Base-by-base conservation (phyloP, 179 eudicot genomes). In the Silene noctiflora region DNA sequence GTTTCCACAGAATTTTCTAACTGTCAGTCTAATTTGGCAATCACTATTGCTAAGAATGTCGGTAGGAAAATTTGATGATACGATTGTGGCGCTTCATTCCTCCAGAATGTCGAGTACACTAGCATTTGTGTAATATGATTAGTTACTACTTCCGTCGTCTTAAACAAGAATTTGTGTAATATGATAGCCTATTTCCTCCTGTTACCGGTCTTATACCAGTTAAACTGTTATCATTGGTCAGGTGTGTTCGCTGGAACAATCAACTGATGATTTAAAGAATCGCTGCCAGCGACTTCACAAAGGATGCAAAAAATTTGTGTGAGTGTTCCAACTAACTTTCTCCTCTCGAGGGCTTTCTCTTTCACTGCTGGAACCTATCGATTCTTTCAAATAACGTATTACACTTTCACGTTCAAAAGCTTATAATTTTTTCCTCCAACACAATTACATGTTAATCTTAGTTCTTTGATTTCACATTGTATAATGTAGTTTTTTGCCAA, bases 271-370 rank as follows among this genome's bases (percentile, higher is more conserved):
- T 77, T 88, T 94, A 51, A 87, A 85, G 79, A 89, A 87, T 74
- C 98, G 98, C 46, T 94, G 98, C 76, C 96, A 88, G 78, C 87
- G 78, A 75, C 89, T 94, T 67, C 80, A 75, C 81, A 91, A 89
- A 84, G 97, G 97, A 77, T 85, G 94, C 88, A 88, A 82, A 77
- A 90, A 85, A 71, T 92, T 79, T 84, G 80, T 87, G 98, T 94
- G 84, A 92, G 97, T 67, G 10, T 48, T 48, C 33, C 11, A 1
- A 25, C 13, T 3, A 21, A 12, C 69, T 13, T 65, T 65, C 10
- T 4, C 39, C 39, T 33, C 39, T 33, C 7, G 39, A 33, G 39
- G 7, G 39, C 6, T 33, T 33, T 33, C 39, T 33, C 39, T 33
- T 33, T 33, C 39, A 5, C 39, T 22, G 31, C 12, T 9, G 12